A percentile compares a stretch with the other conserved stretches of the same genome.
Evolutionary conservation across 1,139 yeast species (phyloP).

Genomic region (Yamadazyma diddensiae): DNA sequence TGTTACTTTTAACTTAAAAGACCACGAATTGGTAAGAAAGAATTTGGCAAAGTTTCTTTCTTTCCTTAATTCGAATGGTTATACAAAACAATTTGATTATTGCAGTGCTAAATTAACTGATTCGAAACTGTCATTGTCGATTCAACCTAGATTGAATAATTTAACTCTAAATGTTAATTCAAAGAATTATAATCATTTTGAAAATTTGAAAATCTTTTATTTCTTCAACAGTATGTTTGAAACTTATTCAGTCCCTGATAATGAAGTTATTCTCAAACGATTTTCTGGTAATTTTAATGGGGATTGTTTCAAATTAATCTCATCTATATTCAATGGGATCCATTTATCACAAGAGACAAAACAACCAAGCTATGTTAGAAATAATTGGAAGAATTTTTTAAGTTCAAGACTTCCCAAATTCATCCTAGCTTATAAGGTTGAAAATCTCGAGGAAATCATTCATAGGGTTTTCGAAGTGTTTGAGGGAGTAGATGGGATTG

Average conservation of each 20-base stretch:
- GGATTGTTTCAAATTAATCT: slow-evolving; percentile 21
- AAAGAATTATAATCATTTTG: slow-evolving; percentile 13
- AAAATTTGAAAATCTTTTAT: slow-evolving; percentile 24
- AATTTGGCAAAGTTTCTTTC: slow-evolving; percentile 10
- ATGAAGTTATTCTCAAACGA: slow-evolving; percentile 13
- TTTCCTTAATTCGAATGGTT: slow-evolving; percentile 10
- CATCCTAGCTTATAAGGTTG: slow-evolving; percentile 15
- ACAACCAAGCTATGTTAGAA: slow-evolving; percentile 23
- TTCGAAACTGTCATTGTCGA: slow-evolving; percentile 4
- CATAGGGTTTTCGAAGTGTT: slow-evolving; percentile 14
- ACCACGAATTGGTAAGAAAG: slow-evolving; percentile 10
- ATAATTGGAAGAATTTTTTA: slow-evolving; percentile 37
- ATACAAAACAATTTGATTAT: slow-evolving; percentile 14
- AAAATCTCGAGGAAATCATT: slow-evolving; percentile 18
- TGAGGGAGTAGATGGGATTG: slow-evolving; percentile 5
- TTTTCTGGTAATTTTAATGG: slow-evolving; percentile 18
- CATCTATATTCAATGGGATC: slow-evolving; percentile 18
- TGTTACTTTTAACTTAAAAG: slow-evolving; percentile 8
- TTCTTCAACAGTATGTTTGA: slow-evolving; percentile 30
- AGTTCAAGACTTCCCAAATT: slow-evolving; percentile 26
- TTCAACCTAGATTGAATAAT: slow-evolving; percentile 12
- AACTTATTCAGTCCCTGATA: slow-evolving; percentile 22
- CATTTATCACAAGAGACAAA: slow-evolving; percentile 11
- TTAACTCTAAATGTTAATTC: slow-evolving; percentile 12
- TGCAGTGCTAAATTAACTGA: slow-evolving; percentile 13